These are phyloP conservation scores for Colletotrichum sp. DNA, from an alignment of 2,329 filamentous ascomycete species.

Conservation along the genomic window DNA sequence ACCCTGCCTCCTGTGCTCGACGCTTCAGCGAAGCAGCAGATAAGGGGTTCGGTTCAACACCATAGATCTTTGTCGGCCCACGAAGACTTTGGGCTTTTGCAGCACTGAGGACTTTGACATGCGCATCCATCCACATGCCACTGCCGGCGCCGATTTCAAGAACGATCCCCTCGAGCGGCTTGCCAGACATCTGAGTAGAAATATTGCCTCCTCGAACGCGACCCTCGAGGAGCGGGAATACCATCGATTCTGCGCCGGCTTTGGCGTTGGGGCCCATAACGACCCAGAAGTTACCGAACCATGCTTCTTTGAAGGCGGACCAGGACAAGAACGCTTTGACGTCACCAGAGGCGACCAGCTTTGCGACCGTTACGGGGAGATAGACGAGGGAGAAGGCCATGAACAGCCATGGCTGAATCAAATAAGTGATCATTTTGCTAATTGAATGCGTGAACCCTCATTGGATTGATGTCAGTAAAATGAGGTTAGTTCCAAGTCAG, in stretches of 20 bases:
- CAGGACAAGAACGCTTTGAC: conserved; percentile 36
- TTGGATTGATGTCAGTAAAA: fast-evolving
- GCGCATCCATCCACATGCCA: conserved; percentile 65
- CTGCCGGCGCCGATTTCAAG: conserved; percentile 68
- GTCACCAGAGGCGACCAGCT: conserved; percentile 33
- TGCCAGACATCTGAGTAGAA: conserved; percentile 17
- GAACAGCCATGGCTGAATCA: conserved; percentile 46
- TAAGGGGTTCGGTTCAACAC: conserved; percentile 66
- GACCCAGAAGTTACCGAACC: conserved; percentile 62
- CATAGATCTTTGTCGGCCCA: conserved; percentile 53
- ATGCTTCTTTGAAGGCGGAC: conserved; percentile 39
- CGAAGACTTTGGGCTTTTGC: background rate
- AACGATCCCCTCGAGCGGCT: conserved; percentile 54
- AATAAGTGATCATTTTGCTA: background rate
- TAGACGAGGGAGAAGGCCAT: conserved; percentile 45
- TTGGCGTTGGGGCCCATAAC: conserved; percentile 43
- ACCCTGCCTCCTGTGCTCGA: conserved; percentile 45
- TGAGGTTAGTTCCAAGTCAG: background rate
- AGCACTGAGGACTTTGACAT: conserved; percentile 30
- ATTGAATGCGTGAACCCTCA: fast-evolving
- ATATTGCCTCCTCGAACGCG: conserved; percentile 33
- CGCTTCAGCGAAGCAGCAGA: conserved; percentile 43
- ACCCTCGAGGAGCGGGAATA: conserved; percentile 53
- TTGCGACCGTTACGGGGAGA: conserved; percentile 48
- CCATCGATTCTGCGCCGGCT: conserved; percentile 30